Percentiles rank a stretch among this genome's conserved stretches.
phyloP scores from a whole-genome alignment of 2,329 filamentous ascomycete species.

The Microdochium paspali region DNA sequence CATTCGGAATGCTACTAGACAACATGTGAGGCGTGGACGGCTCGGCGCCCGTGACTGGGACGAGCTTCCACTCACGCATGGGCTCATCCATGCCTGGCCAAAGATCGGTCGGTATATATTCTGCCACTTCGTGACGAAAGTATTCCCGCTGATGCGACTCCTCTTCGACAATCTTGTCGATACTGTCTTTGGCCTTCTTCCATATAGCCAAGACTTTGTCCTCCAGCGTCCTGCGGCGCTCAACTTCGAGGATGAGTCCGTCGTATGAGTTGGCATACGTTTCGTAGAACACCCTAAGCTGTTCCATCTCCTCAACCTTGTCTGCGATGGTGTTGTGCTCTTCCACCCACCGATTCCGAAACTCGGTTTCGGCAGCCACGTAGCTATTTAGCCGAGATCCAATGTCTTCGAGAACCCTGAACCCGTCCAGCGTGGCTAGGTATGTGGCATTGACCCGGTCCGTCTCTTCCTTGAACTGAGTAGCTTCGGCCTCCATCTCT shows the following conservation, averaged over 20 bases:
- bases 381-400: conserved; percentile 56
- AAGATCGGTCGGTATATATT: conserved; percentile 78
- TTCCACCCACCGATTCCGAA: conserved; percentile 59
- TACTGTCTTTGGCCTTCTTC: conserved; percentile 65
- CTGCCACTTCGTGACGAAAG: conserved; percentile 75
- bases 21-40: conserved; percentile 10
- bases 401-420: conserved; percentile 58
- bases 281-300: conserved; percentile 75
- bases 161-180: conserved; percentile 64
- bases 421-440: conserved; percentile 49
- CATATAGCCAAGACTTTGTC: conserved; percentile 66
- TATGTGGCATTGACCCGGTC: conserved; percentile 46
- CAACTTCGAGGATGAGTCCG: conserved; percentile 73
- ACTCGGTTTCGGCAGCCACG: conserved; percentile 54
- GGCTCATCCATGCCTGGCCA: conserved; percentile 68
- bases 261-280: conserved; percentile 80
- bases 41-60: conserved; percentile 23
- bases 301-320: conserved; percentile 67
- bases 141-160: conserved; percentile 66
- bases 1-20: conserved; percentile 13
- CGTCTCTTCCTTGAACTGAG: conserved; percentile 53
- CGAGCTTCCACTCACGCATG: conserved; percentile 41
- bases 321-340: conserved; percentile 61
- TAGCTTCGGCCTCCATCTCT: conserved; percentile 67
- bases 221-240: conserved; percentile 63